Base-by-base conservation (phyloP, 106 monocot species). In the Dendrobium catenatum region DNA sequence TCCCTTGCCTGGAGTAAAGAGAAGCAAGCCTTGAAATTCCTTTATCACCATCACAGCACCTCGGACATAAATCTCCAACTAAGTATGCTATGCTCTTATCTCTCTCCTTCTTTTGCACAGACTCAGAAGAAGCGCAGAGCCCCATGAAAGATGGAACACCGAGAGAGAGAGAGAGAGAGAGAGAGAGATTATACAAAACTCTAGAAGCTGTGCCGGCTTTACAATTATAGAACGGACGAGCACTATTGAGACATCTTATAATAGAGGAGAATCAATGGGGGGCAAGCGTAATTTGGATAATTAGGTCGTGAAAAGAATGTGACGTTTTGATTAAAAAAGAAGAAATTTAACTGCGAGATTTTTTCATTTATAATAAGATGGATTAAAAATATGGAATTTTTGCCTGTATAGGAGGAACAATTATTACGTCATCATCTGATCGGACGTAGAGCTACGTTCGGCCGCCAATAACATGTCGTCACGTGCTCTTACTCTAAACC, bases 1-100 rank as follows among this genome's bases (percentile, higher is more conserved):
- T 94, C 24, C 96, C 96, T 77, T 88, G 87, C 78, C 82, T 86
- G 48, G 96, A 94, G 74, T 83, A 94, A 40, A 96, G 89, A 68
- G 94, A 96, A 33, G 90, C 96, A 20, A 92, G 3, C 72, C 79
- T 92, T 79, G 90, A 85, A 31, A 66, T 59, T 11, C 84, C 81
- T 4, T 27, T 76, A 40, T 79, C 68, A 20, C 46, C 75, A 59
- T 79, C 73, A 51, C 51, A 37, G 48, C 55, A 47, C 33, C n/a
- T 61, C 41, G 47, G 48, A 17, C 77, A 85, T 31, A 83, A 87
- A 24, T 85, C 88, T 81, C 88, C 94, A 47, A 85, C 83, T 56
- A 94, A 81, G 78, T 86, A 94, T 4, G 92, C 88, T 47, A 86
- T 80, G 83, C 85, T 90, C 78, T 84, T 88, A 55, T 87, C 88